Percentiles rank a stretch among this genome's conserved stretches.
These are phyloP conservation scores for Fomitiporia mediterranea DNA, from an alignment of 1,284 basidiomycete species.

Conservation along the genomic window DNA sequence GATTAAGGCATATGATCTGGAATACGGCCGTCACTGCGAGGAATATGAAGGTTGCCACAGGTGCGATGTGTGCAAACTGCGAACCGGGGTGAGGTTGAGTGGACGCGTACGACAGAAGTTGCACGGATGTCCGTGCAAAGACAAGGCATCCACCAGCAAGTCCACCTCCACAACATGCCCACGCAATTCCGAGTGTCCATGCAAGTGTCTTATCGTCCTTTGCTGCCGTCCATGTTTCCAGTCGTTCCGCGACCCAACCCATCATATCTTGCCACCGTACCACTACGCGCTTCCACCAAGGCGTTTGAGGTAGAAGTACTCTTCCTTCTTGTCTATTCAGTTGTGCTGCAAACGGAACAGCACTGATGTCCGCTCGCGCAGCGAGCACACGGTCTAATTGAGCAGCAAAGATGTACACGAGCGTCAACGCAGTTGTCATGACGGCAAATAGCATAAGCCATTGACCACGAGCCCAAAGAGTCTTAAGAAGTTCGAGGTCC, in stretches of 20 bases:
- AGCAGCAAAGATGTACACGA: constrained; percentile 59
- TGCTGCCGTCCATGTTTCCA: constrained; percentile 73
- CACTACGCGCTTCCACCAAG: constrained; percentile 23
- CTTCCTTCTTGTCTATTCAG: constrained; percentile 20
- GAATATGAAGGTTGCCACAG: constrained; percentile 80
- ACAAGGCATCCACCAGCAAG: constrained; percentile 86
- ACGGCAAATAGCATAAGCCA: constrained; percentile 88
- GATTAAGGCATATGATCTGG: constrained; percentile 89
- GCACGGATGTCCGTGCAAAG: constrained; percentile 85
- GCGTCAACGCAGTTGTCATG: constrained; percentile 65
- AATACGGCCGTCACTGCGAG: constrained; percentile 76
- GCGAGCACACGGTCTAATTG: constrained; percentile 67
- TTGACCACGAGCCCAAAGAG: constrained; percentile 76
- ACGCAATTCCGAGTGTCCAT: constrained; percentile 88
- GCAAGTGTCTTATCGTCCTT: constrained; percentile 79
- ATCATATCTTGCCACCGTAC: constrained; percentile 45
- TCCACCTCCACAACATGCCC: constrained; percentile 87
- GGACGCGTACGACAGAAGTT: constrained; percentile 68
- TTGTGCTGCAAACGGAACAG: constrained; percentile 47
- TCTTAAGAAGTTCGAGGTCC: constrained; percentile 67
- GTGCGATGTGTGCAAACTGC: constrained; percentile 76
- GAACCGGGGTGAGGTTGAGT: constrained; percentile 78
- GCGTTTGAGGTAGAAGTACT: neutral
- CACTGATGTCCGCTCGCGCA: constrained; percentile 58
- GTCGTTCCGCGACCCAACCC: constrained; percentile 48